Percentiles rank a stretch among this genome's conserved stretches.
phyloP scores from a whole-genome alignment of 2,329 filamentous ascomycete species.

The Sclerotinia sclerotiorum region DNA sequence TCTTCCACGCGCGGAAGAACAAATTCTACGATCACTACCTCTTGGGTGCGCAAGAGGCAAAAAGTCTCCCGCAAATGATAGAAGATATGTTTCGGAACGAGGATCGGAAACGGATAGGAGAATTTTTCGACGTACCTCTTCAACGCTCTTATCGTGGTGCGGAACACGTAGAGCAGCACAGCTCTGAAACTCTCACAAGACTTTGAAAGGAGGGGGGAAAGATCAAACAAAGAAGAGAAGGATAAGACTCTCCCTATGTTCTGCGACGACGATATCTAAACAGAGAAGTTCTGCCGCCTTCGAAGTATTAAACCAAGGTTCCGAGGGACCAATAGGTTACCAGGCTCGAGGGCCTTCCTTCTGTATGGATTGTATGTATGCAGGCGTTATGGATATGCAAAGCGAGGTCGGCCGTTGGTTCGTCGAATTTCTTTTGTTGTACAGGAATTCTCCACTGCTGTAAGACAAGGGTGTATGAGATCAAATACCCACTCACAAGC shows the following conservation, averaged over 20 bases:
- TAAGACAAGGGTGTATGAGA: conserved; percentile 23
- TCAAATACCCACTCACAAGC: conserved; percentile 23
- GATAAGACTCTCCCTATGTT: conserved; percentile 18
- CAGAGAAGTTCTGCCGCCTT: conserved; percentile 24
- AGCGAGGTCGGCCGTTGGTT: conserved; percentile 23
- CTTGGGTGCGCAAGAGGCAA: conserved; percentile 25
- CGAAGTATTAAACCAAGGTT: conserved; percentile 17
- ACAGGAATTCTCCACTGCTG: conserved; percentile 22
- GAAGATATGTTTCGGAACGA: conserved; percentile 19
- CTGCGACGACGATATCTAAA: conserved; percentile 26
- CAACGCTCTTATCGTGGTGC: conserved; percentile 30
- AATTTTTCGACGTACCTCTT: conserved; percentile 28
- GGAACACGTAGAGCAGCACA: conserved; percentile 32
- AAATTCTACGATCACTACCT: conserved; percentile 16
- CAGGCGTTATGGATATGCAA: conserved; percentile 21
- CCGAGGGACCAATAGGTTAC: conserved; percentile 19
- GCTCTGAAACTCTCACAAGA: conserved; percentile 32
- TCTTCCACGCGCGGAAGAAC: conserved; percentile 12
- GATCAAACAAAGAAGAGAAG: conserved; percentile 6
- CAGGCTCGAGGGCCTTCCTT: conserved; percentile 18
- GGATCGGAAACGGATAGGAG: conserved; percentile 14
- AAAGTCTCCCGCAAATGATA: conserved; percentile 21
- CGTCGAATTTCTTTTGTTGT: conserved; percentile 21
- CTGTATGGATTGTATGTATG: conserved; percentile 23
- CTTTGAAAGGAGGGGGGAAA: conserved; percentile 15